A percentile compares a stretch with the other conserved stretches of the same genome.
phyloP scores from a whole-genome alignment of 495 filamentous ascomycete genomes.

The Trichocladium uniseriatum region DNA sequence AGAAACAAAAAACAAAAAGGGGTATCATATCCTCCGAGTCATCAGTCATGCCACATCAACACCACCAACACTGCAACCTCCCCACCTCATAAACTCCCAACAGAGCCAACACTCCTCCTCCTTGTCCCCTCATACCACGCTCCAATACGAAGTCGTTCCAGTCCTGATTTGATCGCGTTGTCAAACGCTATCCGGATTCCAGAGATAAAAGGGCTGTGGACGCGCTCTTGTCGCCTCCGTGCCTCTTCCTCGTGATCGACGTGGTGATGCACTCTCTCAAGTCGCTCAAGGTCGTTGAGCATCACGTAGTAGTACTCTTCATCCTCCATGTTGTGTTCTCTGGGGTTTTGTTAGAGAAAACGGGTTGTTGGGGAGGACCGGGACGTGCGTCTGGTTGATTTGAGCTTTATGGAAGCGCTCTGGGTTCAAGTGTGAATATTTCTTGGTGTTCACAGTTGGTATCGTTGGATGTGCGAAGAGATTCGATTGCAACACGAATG shows the following conservation, averaged over 20 bases:
- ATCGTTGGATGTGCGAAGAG: too few species aligned
- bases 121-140: background rate
- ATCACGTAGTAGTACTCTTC: constrained; percentile 25
- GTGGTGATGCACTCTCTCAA: constrained; percentile 19
- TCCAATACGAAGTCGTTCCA: background rate
- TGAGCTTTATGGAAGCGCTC: too few species aligned
- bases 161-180: background rate
- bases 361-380: background rate
- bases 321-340: constrained; percentile 18
- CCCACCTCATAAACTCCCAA: too few species aligned
- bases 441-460: too few species aligned
- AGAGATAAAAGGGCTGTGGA: constrained; percentile 10
- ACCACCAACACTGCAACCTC: too few species aligned
- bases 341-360: background rate
- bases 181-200: constrained; percentile 7
- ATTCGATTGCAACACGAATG: too few species aligned
- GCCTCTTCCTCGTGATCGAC: background rate
- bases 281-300: constrained; percentile 18
- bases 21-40: too few species aligned
- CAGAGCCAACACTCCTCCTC: background rate
- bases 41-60: too few species aligned
- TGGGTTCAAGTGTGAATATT: too few species aligned
- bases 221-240: background rate
- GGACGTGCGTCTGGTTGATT: too few species aligned
- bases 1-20: too few species aligned